Evolutionary conservation across 2,329 filamentous ascomycete species (phyloP), one percentile per base, ranked within the genome.

Genomic region (Penicillium janthinellum): DNA sequence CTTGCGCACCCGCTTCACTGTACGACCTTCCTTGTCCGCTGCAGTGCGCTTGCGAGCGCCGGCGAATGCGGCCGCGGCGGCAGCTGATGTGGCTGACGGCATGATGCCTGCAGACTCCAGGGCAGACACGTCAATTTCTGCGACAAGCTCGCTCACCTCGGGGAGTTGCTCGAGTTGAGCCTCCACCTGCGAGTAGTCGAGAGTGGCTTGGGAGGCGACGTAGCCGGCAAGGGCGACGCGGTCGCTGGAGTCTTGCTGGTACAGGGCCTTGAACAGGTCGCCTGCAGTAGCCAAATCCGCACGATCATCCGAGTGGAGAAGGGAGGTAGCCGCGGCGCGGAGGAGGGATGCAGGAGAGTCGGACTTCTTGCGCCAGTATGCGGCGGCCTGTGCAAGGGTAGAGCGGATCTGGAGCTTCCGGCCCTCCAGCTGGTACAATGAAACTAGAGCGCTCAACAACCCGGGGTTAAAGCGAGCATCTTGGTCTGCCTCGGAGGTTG

Each of bases 381-480:
- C 81, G 11, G 92, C 91, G 17, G 94, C 92, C 74, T 89, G 90
- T 60, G 88, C 86, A 17, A 98, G 82, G 71, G 95, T 90, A 6
- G 81, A 77, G 63, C 90, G 90, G 62, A 90, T 87, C 34, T 90
- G 87, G 25, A 83, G 79, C 65, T 88, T 89, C 38, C 92, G 90
- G 41, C 90, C 88, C 73, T 95, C 89, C 2, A 83, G 80, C 67
- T 86, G 86, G 76, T 96, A 95, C 0, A 99, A 82, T 2, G 90
- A 88, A 10, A 96, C 88, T 3, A 90, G 82, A 1, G 94, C 82
- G 0, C 91, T 92, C 31, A 98, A 84, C 1, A 99, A 81, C 2
- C 94, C 94, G 0, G 95, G 94, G 28, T 91, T 88, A 74, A 89
- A 95, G 11, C 93, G 88, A 28, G 90, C 85, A 67, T 92, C 87